Evolutionary conservation across 2,329 filamentous ascomycete species (phyloP), one percentile per base, ranked within the genome.

Genomic region (Arthrinium puccinioides): DNA sequence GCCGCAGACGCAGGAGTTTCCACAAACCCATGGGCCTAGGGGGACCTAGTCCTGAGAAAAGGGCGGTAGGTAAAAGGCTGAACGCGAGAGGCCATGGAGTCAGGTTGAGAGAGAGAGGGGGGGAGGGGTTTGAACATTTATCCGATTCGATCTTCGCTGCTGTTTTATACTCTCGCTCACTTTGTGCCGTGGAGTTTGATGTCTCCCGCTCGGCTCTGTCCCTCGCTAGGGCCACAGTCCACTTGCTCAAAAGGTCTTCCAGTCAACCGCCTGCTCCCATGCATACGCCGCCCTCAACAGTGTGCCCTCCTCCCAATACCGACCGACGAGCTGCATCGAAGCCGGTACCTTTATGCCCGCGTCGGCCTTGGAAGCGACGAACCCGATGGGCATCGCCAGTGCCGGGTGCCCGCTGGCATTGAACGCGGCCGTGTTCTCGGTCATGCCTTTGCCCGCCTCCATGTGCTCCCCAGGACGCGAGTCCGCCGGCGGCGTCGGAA

Each of bases 241-340:
- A n/a, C n/a, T n/a, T n/a, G n/a, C n/a, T 32, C n/a, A 33, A 8
- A 33, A 33, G 9, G 30, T 38, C 32, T 49, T 52, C 51, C 51
- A 56, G 15, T 56, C 49, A 34, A 47, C 49, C 9, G 37, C 41
- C 24, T 44, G 51, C 30, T 56, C 52, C 54, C 53, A 55, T 8
- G 53, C 53, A 4, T 50, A 48, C 0, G 51, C 53, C 6, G 50
- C 46, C 24, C 46, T 52, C 2, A 56, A 42, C 9, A 51, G 49
- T 24, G 50, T 49, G 4, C 41, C 27, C 25, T 55, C 53, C 5
- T 45, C 41, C 24, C 46, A 57, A 21, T 48, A 51, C 18, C 46
- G 44, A 9, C 53, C 53, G 21, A 56, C 52, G 18, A 56, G 52
- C 34, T 56, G 53, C 40, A 56, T 40, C 3, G 45, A 47, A 3